Conservation (phyloP, 169 alveolate genomes). For the Plasmodium gallinaceum region DNA sequence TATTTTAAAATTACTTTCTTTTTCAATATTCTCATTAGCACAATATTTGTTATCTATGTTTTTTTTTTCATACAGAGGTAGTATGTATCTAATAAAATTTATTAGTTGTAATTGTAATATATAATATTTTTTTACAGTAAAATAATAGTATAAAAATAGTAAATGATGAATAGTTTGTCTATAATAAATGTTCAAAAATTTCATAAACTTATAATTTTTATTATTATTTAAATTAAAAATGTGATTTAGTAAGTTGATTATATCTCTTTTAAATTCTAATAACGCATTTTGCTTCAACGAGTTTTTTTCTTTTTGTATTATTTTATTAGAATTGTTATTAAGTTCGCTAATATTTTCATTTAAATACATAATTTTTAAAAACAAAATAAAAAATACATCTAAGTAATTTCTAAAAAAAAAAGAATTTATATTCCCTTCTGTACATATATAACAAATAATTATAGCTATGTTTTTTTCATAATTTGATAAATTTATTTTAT, state of each 20-base stretch:
- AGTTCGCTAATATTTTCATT: constrained; percentile 41
- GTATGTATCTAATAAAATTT: constrained; percentile 14
- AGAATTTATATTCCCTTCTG: constrained; percentile 60
- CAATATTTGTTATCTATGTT: constrained; percentile 13
- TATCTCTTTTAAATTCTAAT: constrained; percentile 51
- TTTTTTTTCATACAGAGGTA: constrained; percentile 36
- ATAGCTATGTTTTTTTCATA: constrained; percentile 47
- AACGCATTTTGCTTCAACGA: constrained; percentile 19
- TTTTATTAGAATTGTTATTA: background rate
- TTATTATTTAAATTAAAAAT: constrained; percentile 22
- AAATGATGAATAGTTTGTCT: constrained; percentile 46
- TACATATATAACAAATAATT: constrained; percentile 68
- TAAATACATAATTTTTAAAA: constrained; percentile 34
- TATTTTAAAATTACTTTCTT: background rate
- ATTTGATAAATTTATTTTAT: constrained; percentile 30
- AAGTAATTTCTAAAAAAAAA: constrained; percentile 57
- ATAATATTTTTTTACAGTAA: constrained; percentile 60
- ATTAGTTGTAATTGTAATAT: constrained; percentile 43
- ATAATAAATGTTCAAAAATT: constrained; percentile 33
- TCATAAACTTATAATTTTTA: constrained; percentile 22
- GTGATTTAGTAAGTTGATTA: constrained; percentile 4
- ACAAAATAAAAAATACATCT: constrained; percentile 58
- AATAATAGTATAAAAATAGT: constrained; percentile 50
- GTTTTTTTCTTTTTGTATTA: constrained; percentile 21
- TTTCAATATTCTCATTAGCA: constrained; percentile 1